Evolutionary conservation across 2,329 filamentous ascomycete genomes (phyloP), one percentile per base, ranked within the genome.

Genomic region (Venturia oleaginea): DNA sequence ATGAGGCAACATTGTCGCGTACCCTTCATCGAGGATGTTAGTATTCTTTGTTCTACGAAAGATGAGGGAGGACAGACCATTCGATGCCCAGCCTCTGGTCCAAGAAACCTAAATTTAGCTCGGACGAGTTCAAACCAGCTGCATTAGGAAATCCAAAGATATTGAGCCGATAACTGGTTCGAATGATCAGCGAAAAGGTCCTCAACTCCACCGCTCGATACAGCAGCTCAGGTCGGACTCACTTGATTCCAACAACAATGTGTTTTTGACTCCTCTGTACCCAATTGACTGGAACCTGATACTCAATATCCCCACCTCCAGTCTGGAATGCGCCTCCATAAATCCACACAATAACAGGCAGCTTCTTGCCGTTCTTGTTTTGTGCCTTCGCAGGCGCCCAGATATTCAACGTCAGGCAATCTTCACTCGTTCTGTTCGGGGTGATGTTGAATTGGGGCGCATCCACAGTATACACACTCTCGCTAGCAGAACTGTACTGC

Each of bases 1-100:
- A 84, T 1, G 76, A 70, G 57, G 77, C 70, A 64, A 84, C 83
- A 63, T 83, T 74, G 30, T 78, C 69, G 46, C 80, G 76, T 7
- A 84, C 76, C 83, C 83, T 67, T 63, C 37, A 7, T 76, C 76
- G 70, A 77, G 72, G 71, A 68, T 71, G 4, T 70, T 72, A 59
- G 78, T 77, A 66, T 78, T 78, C 11, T 78, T 73, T 3, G 73
- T 32, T 27, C 22, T 1, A 10, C 11, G 4, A 6, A 13, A 32
- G 48, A 30, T 22, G 48, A 32, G 7, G 15, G 10, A 32, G 24
- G 17, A n/a, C 73, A 0, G 81, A 71, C 82, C 82, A 84, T 70
- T 83, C 78, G 0, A 84, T 69, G 11, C 73, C 55, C 22, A 75
- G 63, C 34, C 76, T 71, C 59, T 77, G 75, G 65, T 79, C 77